These are phyloP conservation scores for Wickerhamomyces sp. DNA, from an alignment of 1,139 yeast genomes.

Conservation along the genomic window DNA sequence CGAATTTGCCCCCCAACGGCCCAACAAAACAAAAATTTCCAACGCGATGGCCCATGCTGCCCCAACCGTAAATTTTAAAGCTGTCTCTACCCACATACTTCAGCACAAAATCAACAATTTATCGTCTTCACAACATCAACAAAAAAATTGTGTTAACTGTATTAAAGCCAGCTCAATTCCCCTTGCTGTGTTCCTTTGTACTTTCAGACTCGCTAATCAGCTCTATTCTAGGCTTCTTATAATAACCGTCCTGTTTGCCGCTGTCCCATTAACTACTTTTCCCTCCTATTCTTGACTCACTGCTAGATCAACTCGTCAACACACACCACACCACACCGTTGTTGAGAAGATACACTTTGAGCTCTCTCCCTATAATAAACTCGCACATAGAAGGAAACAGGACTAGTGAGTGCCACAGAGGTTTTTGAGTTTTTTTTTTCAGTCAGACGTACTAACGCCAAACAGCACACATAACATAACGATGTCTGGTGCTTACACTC, in stretches of 20 bases:
- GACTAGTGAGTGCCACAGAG: neutral
- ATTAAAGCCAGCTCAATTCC: too few species aligned
- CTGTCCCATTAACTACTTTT: too few species aligned
- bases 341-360: neutral
- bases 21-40: neutral
- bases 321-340: neutral
- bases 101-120: neutral
- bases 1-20: neutral
- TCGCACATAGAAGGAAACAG: neutral
- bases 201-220: neutral
- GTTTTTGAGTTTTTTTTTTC: neutral
- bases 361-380: neutral
- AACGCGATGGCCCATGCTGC: neutral
- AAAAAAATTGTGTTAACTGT: too few species aligned
- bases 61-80: neutral
- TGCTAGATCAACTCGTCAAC: neutral
- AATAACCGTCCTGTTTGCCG: too few species aligned
- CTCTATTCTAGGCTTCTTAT: too few species aligned
- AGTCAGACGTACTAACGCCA: neutral
- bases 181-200: neutral
- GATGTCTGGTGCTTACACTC: constrained; percentile 23
- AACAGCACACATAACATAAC: neutral
- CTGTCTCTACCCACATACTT: neutral
- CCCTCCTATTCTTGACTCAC: neutral
- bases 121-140: too few species aligned